These are phyloP conservation scores for Infundibulicybe gibba DNA, from an alignment of 768 basidiomycete genomes.

Conservation along the genomic window DNA sequence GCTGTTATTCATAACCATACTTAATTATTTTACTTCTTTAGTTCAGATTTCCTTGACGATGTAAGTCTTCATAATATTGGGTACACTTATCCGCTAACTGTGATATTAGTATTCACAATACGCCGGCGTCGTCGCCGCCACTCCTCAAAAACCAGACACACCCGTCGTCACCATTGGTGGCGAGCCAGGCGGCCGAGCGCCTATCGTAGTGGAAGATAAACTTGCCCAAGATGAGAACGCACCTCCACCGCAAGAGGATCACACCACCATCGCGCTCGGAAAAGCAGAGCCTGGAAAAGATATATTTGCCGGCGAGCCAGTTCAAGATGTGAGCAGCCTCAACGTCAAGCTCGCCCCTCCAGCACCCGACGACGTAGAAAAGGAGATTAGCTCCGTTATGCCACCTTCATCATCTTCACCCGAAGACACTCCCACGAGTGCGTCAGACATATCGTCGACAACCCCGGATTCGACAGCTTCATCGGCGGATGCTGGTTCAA, in stretches of 20 bases:
- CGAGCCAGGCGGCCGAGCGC: conserved; percentile 48
- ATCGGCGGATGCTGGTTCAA: neutral
- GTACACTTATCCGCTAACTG: conserved; percentile 3
- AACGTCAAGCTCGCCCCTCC: conserved; percentile 8
- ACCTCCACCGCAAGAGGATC: conserved; percentile 16
- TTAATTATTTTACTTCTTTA: conserved; percentile 17
- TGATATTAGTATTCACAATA: conserved; percentile 56
- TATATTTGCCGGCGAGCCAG: conserved; percentile 57
- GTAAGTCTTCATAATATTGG: conserved; percentile 34
- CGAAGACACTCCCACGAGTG: conserved; percentile 2
- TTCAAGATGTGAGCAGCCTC: conserved; percentile 47
- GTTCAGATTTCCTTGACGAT: conserved; percentile 65
- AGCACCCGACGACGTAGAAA: conserved; percentile 22
- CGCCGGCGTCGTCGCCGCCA: conserved; percentile 26
- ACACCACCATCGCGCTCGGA: conserved; percentile 38
- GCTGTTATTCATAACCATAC: neutral
- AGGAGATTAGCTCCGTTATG: conserved; percentile 32
- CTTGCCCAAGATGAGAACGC: conserved; percentile 4
- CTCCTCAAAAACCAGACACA: conserved; percentile 29
- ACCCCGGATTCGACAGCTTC: conserved; percentile 1
- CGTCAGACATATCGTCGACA: conserved; percentile 2
- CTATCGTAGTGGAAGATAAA: conserved; percentile 39
- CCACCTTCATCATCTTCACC: neutral
- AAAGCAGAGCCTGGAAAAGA: conserved; percentile 73
- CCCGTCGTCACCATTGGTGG: conserved; percentile 48